phyloP scores from a whole-genome alignment of 163 green algal genomes.

The Volvox carteri region DNA sequence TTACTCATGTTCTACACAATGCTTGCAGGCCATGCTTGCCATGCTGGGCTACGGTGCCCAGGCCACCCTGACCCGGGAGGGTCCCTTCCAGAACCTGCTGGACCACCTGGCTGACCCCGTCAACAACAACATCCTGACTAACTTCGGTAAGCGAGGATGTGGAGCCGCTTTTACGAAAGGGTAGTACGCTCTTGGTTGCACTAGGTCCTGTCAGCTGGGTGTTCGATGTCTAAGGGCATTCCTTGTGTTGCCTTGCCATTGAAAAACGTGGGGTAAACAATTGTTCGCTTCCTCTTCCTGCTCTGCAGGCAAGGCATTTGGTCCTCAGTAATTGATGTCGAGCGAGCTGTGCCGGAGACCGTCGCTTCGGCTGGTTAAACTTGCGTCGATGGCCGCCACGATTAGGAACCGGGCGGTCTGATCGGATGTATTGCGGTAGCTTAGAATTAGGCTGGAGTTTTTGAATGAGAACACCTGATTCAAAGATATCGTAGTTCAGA shows the following conservation, averaged over 20 bases:
- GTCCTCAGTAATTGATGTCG: constrained; percentile 23
- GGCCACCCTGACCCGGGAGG: constrained; percentile 86
- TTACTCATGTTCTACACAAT: not conserved
- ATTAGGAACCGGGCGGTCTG: too few relatives aligned
- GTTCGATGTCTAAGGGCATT: too few relatives aligned
- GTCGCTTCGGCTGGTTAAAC: too few relatives aligned
- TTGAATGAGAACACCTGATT: too few relatives aligned
- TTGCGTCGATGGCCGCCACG: too few relatives aligned
- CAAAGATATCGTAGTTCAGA: too few relatives aligned
- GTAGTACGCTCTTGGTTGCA: too few relatives aligned
- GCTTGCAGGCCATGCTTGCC: constrained; percentile 83
- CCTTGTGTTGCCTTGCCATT: not conserved
- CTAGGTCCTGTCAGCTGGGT: too few relatives aligned
- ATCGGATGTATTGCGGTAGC: too few relatives aligned
- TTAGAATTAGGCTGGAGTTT: too few relatives aligned
- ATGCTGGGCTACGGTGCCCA: constrained; percentile 88
- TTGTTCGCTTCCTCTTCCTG: not conserved
- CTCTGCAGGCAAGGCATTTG: constrained; percentile 46
- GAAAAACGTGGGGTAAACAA: not conserved
- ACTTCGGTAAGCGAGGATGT: constrained; percentile 72
- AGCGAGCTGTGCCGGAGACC: too few relatives aligned
- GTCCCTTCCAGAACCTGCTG: constrained; percentile 89
- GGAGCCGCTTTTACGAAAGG: not conserved
- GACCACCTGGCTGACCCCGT: constrained; percentile 88
- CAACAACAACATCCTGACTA: constrained; percentile 92